Evolutionary conservation across 2,329 filamentous ascomycete species (phyloP).

Genomic region (Ophiostoma pallidulum): DNA sequence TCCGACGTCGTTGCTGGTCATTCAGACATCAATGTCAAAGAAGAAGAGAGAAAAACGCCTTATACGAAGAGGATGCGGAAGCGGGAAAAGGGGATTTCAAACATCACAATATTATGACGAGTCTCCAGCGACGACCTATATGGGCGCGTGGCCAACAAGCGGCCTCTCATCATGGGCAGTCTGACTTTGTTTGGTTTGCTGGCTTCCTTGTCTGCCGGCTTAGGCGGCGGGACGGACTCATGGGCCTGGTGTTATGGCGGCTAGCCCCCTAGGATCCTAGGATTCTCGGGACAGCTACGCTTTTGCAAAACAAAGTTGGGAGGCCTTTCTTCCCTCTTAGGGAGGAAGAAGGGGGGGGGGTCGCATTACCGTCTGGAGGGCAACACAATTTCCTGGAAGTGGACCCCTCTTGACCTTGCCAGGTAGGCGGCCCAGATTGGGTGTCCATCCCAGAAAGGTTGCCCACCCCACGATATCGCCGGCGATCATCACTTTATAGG

Average conservation of each 20-base stretch:
- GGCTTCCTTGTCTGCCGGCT: not conserved
- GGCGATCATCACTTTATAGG: conserved; percentile 24
- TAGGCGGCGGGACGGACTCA: conserved; percentile 10
- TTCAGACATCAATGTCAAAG: no score
- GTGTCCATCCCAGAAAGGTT: conserved; percentile 16
- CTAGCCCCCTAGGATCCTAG: conserved; percentile 11
- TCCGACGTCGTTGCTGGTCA: not conserved
- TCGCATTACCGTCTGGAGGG: conserved; percentile 9
- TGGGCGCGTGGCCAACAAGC: conserved; percentile 11
- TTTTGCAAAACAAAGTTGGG: conserved; percentile 10
- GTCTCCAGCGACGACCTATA: conserved; percentile 10
- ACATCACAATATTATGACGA: conserved; percentile 10
- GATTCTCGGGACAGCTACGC: conserved; percentile 7
- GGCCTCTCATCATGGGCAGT: conserved; percentile 7
- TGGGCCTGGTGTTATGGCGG: conserved; percentile 10
- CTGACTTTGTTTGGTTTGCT: not conserved
- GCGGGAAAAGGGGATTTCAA: not conserved
- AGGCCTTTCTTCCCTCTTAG: not conserved
- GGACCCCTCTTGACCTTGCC: conserved; percentile 22
- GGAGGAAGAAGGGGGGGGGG: no score
- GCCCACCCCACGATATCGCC: conserved; percentile 27
- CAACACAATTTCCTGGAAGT: conserved; percentile 22
- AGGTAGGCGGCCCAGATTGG: conserved; percentile 24
- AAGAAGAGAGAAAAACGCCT: not conserved
- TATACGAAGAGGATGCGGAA: not conserved